Evolutionary conservation across 192 early-diverging fungal species (phyloP), one percentile per base, ranked within the genome.

Genomic region (Physocladia obscura): DNA sequence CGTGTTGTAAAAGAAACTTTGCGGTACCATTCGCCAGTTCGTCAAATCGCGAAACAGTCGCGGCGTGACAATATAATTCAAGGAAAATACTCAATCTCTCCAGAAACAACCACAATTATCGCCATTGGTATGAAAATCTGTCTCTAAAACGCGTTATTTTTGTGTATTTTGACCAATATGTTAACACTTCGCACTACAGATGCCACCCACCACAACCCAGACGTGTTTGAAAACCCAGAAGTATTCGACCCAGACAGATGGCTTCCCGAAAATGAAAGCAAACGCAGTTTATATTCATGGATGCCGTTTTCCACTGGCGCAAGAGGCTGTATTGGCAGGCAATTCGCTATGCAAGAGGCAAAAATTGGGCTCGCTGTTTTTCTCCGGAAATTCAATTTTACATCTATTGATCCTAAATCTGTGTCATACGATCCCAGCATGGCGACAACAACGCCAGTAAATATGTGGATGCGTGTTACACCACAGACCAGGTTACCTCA

Each of bases 1-100:
- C 76, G 81, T 35, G 74, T 79, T 6, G 49, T 88, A 30, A 87
- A 87, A 68, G 87, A 88, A 73, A 82, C 85, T 0, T 71, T 87
- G 8, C 84, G 87, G 11, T 49, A 76, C 52, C 76, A 82, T 68
- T 73, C 87, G 40, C 85, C 87, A 5, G 49, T 83, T 32, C 68
- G 70, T 38, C n/a, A 2, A 22, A n/a, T 87, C 0, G 57, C 24
- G 22, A 80, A 84, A 47, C 44, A 67, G 19, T 79, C 80, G 39
- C 52, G 62, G 13, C 57, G 64, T 5, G 81, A 87, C 19, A 71
- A 65, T 21, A 54, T 82, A 29, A 26, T 85, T 51, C 82, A 80
- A 36, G 76, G 79, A 29, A 79, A 78, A 35, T 79, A 77, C 60
- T 27, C 27, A 29, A 57, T 84, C 32, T 55, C 71, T 4, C 69